Percentiles rank a stretch among this genome's conserved stretches.
These are phyloP conservation scores for Cystoderma amianthinum DNA, from an alignment of 768 basidiomycete species.

Conservation along the genomic window DNA sequence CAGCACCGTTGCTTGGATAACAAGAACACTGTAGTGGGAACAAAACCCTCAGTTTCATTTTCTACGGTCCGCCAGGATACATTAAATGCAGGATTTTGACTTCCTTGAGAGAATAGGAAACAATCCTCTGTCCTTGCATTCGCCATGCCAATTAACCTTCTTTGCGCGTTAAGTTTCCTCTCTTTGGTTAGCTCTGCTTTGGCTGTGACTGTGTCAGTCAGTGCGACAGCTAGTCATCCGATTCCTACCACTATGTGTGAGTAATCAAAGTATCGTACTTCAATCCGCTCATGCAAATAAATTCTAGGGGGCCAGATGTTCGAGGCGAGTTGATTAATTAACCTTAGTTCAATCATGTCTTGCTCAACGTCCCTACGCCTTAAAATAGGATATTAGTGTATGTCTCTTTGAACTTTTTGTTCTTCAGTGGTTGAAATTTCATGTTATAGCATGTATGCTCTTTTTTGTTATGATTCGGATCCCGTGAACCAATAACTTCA, in stretches of 20 bases:
- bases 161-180: conserved; percentile 4
- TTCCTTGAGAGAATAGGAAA: no score
- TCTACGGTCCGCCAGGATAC: neutral
- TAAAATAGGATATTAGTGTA: conserved; percentile 21
- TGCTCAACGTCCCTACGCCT: neutral
- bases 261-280: conserved; percentile 10
- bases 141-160: no score
- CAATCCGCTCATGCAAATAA: neutral
- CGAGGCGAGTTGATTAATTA: conserved; percentile 11
- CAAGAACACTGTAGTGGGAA: neutral
- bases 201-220: conserved; percentile 19
- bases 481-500: no score
- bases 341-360: no score
- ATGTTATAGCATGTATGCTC: no score
- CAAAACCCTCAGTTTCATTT: neutral
- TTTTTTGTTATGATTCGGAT: no score
- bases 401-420: conserved; percentile 5
- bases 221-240: conserved; percentile 20
- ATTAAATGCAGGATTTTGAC: no score
- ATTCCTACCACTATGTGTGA: conserved; percentile 23
- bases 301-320: conserved; percentile 24
- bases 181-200: conserved; percentile 5
- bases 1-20: neutral
- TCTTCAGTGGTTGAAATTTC: no score
- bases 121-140: no score